Conservation (phyloP, 352 stramenopile species). For the Pelagophyceae sp. region DNA sequence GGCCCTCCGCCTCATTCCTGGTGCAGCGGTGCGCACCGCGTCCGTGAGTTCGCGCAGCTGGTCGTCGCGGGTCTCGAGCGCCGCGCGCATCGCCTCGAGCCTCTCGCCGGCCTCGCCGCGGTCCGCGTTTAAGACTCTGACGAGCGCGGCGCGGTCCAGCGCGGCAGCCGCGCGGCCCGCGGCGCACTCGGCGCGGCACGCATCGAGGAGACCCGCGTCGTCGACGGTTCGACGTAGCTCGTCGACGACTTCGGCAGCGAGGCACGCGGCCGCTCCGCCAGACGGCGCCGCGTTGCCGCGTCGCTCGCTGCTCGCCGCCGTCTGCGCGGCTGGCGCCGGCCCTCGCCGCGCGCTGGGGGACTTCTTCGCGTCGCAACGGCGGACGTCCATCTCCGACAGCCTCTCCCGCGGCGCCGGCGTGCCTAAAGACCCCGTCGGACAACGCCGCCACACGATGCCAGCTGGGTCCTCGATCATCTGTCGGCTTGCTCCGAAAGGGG, state of each 20-base stretch:
- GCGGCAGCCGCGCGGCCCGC: too few species aligned
- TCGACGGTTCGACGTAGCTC: neutral
- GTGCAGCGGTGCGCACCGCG: too few species aligned
- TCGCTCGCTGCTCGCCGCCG: neutral
- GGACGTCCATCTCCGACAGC: neutral
- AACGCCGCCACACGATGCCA: neutral
- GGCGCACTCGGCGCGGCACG: neutral
- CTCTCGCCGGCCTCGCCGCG: neutral
- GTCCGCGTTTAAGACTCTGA: neutral
- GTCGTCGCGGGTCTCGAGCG: neutral
- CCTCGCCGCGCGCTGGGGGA: too few species aligned
- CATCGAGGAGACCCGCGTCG: neutral
- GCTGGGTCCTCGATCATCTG: neutral
- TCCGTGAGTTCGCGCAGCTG: neutral
- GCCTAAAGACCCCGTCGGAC: too few species aligned
- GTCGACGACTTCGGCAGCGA: neutral
- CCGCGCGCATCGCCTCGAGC: neutral
- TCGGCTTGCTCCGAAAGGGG: neutral
- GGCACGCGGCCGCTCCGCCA: neutral
- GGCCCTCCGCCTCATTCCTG: too few species aligned
- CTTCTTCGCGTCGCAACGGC: too few species aligned
- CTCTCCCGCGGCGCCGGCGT: too few species aligned
- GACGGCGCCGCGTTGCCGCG: neutral
- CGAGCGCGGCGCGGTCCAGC: neutral
- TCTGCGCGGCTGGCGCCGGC: neutral